Evolutionary conservation across 257 asterid genomes (phyloP), one percentile per base, ranked within the genome.

Genomic region (Coffea canephora): DNA sequence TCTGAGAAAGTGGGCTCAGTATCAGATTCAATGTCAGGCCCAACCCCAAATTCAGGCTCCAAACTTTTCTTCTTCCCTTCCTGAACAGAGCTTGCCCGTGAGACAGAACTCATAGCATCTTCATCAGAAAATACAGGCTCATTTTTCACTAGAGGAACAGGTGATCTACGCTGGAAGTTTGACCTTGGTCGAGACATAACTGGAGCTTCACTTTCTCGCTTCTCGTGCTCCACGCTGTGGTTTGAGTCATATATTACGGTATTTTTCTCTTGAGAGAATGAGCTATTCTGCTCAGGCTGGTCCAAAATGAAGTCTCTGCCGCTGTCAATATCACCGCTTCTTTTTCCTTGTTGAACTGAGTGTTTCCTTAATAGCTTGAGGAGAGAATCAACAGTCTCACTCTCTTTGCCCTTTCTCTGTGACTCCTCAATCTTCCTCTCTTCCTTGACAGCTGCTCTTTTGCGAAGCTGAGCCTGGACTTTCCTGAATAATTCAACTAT

Each of bases 351-450:
- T 82, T 91, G 97, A 79, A 91, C 91, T 0, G 98, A 90, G 83
- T 94, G 99, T 76, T 94, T 94, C 87, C 97, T 89, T 77, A 96
- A 76, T 78, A 94, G 98, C 94, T 90, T 91, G 76, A 96, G 92
- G 76, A 96, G 98, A 69, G 98, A 94, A 87, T 94, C 97, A 69
- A 96, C 99, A n/a, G 94, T 91, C 79, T 94, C 97, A 59, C 89
- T 89, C 90, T 92, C 97, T 89, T 89, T 92, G 85, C 84, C 88
- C 79, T 91, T 91, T 31, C 80, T 90, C 78, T 82, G 90, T 23
- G 91, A 74, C 69, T 87, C 90, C 74, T 91, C 97, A 12, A 83
- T 74, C 85, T 89, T 96, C 82, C 78, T 96, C 78, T 88, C 99
- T 82, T 87, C 99, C 86, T 94, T 94, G 67, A 79, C 82, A 7